phyloP scores from a whole-genome alignment of 2,329 filamentous ascomycete species.

The Aspergillus quadricinctus region DNA sequence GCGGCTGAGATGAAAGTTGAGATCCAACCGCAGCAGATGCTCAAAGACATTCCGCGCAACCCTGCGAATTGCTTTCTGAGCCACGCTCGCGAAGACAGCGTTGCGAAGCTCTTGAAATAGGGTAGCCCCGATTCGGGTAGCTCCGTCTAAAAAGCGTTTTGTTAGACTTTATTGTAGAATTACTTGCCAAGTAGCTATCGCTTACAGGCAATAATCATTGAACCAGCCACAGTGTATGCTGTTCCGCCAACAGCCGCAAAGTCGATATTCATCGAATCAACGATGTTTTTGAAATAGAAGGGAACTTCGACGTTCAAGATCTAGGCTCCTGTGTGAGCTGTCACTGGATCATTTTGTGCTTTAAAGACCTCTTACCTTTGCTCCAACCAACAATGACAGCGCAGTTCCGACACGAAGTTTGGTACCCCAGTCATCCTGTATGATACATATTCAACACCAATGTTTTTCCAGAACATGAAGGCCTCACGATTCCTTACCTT shows the following conservation, averaged over 20 bases:
- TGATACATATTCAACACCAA: conserved; percentile 15
- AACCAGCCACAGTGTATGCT: conserved; percentile 80
- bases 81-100: conserved; percentile 92
- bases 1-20: conserved; percentile 89
- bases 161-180: conserved; percentile 8
- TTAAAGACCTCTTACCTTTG: conserved; percentile 59
- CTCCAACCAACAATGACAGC: conserved; percentile 76
- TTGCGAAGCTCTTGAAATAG: conserved; percentile 92
- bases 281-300: conserved; percentile 98
- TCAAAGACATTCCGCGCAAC: conserved; percentile 92
- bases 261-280: conserved; percentile 97
- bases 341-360: neutral
- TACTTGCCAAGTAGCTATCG: neutral
- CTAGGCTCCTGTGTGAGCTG: conserved; percentile 27
- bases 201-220: conserved; percentile 83
- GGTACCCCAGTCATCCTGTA: conserved; percentile 67
- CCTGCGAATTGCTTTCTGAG: conserved; percentile 88
- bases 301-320: conserved; percentile 94
- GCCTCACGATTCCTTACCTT: conserved; percentile 48
- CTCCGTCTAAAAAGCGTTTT: conserved; percentile 56
- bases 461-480: neutral
- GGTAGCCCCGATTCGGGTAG: conserved; percentile 80
- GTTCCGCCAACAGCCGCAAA: conserved; percentile 82
- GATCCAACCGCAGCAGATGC: conserved; percentile 80
- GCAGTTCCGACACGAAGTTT: conserved; percentile 81